Evolutionary conservation across 768 basidiomycete species (phyloP).

Genomic region (Leccinellum albellum): DNA sequence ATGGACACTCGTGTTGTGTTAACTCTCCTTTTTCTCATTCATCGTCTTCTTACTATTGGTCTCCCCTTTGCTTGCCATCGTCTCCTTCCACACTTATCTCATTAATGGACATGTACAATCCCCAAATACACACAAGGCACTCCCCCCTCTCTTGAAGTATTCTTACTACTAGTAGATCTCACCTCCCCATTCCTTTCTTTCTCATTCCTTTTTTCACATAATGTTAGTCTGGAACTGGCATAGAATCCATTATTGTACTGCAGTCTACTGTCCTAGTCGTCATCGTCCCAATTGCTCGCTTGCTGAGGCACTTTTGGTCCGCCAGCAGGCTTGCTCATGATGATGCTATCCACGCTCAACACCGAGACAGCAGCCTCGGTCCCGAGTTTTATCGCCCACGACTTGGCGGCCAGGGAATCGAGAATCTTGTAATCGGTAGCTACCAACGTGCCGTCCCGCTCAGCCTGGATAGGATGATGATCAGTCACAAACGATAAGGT

Average conservation of each 20-base stretch:
- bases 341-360: conserved; percentile 94
- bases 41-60: background rate
- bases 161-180: conserved; percentile 5
- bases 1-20: conserved; percentile 27
- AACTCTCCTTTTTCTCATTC: conserved; percentile 6
- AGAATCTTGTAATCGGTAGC: conserved; percentile 65
- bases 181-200: background rate
- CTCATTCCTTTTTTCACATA: background rate
- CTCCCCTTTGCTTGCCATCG: background rate
- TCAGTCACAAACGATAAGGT: background rate
- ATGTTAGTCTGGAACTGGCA: conserved; percentile 20
- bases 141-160: conserved; percentile 1
- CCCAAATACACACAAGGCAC: conserved; percentile 7
- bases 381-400: conserved; percentile 87
- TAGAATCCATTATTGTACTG: conserved; percentile 28
- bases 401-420: conserved; percentile 86
- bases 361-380: conserved; percentile 90
- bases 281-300: conserved; percentile 83
- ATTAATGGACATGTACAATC: conserved; percentile 29
- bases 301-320: conserved; percentile 87
- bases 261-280: conserved; percentile 36
- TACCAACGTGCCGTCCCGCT: conserved; percentile 72
- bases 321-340: conserved; percentile 92
- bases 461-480: conserved; percentile 46
- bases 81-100: conserved; percentile 28